Percentiles rank a stretch among this genome's conserved stretches.
Conservation (phyloP, 2,329 filamentous ascomycete species). For the Cladorrhinum sp. region DNA sequence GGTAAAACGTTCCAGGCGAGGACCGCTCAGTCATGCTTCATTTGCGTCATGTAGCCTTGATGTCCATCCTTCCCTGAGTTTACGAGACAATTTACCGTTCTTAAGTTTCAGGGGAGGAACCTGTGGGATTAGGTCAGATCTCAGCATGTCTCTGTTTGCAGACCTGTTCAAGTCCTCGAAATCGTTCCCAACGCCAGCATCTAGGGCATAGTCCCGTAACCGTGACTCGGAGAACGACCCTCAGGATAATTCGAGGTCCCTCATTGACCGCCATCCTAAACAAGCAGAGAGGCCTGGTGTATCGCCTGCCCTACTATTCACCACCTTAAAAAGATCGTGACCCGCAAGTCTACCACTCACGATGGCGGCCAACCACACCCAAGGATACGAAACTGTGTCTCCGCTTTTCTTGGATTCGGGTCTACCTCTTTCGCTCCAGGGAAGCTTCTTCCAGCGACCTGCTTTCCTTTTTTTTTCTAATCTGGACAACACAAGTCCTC, state of each 20-base stretch:
- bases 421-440: not conserved
- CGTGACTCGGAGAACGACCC: not conserved
- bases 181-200: no score
- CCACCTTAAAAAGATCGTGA: not conserved
- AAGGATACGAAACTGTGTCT: not conserved
- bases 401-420: not conserved
- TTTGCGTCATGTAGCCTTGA: no score
- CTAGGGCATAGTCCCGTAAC: no score
- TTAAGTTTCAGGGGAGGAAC: no score
- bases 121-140: no score
- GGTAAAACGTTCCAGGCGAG: no score
- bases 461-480: not conserved
- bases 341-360: not conserved
- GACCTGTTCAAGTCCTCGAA: no score
- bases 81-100: no score
- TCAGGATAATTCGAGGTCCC: not conserved
- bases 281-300: not conserved
- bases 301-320: not conserved
- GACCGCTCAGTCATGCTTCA: no score
- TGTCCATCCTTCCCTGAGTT: no score
- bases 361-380: not conserved
- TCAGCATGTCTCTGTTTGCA: no score
- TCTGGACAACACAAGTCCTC: not conserved
- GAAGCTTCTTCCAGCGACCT: not conserved
- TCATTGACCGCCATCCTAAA: not conserved